Base-by-base conservation (phyloP, 495 filamentous ascomycete genomes). In the Neurospora tetraspora region DNA sequence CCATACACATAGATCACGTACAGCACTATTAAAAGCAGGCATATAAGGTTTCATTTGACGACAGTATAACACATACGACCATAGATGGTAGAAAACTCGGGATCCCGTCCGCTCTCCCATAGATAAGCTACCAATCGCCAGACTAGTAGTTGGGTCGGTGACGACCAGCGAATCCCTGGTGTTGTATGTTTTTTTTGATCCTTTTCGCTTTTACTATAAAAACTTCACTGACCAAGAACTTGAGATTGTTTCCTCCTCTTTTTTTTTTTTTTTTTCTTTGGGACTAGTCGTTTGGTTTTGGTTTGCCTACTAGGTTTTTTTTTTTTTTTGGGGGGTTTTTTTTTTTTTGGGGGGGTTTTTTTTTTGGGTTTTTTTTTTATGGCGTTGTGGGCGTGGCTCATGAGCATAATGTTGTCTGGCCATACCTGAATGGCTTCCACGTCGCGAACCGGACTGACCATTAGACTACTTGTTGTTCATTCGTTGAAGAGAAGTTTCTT, bases 51-150 rank as follows among this genome's bases (percentile, higher is more conserved):
- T 23, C 4, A 12, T 23, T 12, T 12, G n/a, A 9, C n/a, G 2
- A 23, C n/a, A 1, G 0, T 5, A 2, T 23, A 53, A 0, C 68
- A 81, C 79, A 81, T 85, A 83, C 82, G 83, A 82, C 82, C 83
- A 83, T 76, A 85, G 72, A 75, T 76, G 77, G 39, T 77, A 74
- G 83, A 83, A 73, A 80, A 80, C 76, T 81, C 81, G 84, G 83
- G 80, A 83, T 83, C 83, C 84, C 84, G 83, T 86, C 82, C 83
- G 84, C 82, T 85, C 84, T 83, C 81, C 82, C 31, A 34, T 34
- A 34, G 31, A 34, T 34, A 34, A 34, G 31, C 31, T 34, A 34
- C 31, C 31, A 34, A 53, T 20, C n/a, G 47, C 47, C 47, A 61
- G 47, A 61, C 47, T 61, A 83, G 82, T 83, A 84, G 80, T 83